Evolutionary conservation across 805 yeast genomes (phyloP).

Genomic region (Monosporozyma servazzii): DNA sequence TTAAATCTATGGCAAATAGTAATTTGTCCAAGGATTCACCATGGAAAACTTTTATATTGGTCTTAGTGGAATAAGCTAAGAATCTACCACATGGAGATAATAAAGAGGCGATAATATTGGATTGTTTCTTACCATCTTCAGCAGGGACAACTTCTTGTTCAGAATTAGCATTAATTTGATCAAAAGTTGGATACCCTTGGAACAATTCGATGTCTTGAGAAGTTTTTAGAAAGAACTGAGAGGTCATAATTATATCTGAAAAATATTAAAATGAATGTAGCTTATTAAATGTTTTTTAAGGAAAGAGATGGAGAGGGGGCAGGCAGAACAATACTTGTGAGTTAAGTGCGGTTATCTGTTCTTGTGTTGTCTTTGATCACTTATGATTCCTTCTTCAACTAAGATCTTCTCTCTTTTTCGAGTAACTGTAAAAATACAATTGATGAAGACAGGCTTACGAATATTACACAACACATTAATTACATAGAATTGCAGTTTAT

Average conservation of each 20-base stretch:
- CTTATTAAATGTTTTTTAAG: too few species aligned
- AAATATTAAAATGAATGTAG: background rate
- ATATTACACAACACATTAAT: background rate
- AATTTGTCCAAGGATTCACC: slow-evolving; percentile 22
- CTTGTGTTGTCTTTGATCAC: too few species aligned
- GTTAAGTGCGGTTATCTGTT: too few species aligned
- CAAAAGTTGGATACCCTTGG: slow-evolving; percentile 28
- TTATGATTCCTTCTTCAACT: too few species aligned
- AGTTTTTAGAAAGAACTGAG: slow-evolving; percentile 29
- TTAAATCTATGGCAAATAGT: slow-evolving; percentile 28
- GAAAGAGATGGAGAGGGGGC: too few species aligned
- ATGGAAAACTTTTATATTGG: slow-evolving; percentile 19
- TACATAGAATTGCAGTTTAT: background rate
- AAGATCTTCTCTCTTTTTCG: too few species aligned
- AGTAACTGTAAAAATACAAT: background rate
- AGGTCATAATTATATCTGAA: slow-evolving; percentile 26
- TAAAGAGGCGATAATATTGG: slow-evolving; percentile 20
- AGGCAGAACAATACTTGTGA: background rate
- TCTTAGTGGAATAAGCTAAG: slow-evolving; percentile 25
- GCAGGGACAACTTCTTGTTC: slow-evolving; percentile 7
- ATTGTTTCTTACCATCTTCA: slow-evolving; percentile 2
- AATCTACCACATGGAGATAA: slow-evolving; percentile 31
- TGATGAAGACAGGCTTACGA: background rate
- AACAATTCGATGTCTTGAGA: slow-evolving; percentile 28
- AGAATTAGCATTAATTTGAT: slow-evolving; percentile 19